These are phyloP conservation scores for Kluyveromyces nonfermentans DNA, from an alignment of 805 yeast genomes.

Conservation along the genomic window DNA sequence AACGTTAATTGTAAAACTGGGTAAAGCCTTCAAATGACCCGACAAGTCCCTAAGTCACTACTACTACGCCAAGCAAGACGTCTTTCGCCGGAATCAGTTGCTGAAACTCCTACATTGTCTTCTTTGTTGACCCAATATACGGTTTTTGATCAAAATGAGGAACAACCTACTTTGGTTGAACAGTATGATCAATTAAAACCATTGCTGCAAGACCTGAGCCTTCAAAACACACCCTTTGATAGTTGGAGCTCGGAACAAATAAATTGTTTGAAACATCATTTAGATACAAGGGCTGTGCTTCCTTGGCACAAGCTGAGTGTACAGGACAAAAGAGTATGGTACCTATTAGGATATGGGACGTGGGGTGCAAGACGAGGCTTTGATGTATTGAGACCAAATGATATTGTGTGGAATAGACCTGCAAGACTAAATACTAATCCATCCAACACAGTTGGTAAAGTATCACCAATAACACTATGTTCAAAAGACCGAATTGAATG, in stretches of 20 bases:
- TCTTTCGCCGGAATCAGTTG: neutral
- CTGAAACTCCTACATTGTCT: neutral
- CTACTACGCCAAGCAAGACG: slow-evolving; percentile 16
- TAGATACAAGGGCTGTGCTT: slow-evolving; percentile 1
- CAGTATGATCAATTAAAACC: neutral
- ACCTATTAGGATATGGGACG: slow-evolving; percentile 1
- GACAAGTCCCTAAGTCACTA: slow-evolving; percentile 29
- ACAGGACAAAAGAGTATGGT: slow-evolving; percentile 3
- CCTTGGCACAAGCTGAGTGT: neutral
- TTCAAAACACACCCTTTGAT: neutral
- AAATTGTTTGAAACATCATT: slow-evolving; percentile 1
- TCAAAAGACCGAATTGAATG: slow-evolving; percentile 2
- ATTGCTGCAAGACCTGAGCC: neutral
- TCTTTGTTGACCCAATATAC: slow-evolving; percentile 1
- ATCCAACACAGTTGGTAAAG: neutral
- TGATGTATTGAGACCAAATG: slow-evolving; percentile 1
- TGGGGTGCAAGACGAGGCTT: slow-evolving; percentile 2
- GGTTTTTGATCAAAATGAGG: neutral
- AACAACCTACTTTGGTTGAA: slow-evolving; percentile 1
- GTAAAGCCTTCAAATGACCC: neutral
- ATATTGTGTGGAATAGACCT: neutral
- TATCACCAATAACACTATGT: neutral
- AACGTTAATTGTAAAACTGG: too few species aligned
- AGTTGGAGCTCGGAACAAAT: slow-evolving; percentile 1
- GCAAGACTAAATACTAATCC: neutral